Base-by-base conservation (phyloP, 2,329 filamentous ascomycete genomes). In the Macrophomina pseudophaseolina region DNA sequence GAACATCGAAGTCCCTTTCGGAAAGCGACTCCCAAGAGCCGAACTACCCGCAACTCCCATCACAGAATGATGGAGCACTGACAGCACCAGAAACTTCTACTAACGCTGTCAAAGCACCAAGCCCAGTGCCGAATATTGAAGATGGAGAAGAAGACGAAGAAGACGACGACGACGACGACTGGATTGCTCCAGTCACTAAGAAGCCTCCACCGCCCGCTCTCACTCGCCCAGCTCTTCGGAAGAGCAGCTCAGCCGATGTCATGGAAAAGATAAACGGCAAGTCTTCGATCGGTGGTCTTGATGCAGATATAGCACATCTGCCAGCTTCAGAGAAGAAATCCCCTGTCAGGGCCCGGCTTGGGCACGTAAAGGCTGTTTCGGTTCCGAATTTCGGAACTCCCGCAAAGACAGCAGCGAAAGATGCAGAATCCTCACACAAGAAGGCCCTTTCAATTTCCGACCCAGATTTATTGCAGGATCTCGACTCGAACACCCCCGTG, bases 351-450 rank as follows among this genome's bases (percentile, higher is more conserved):
- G 81, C 73, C 14, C 75, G 75, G 42, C 71, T 83, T 32, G 80
- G 81, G 2, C 87, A 91, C 72, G 80, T 81, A 33, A 92, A 91
- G 74, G 88, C 89, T 5, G 82, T 80, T 5, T 91, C 90, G 14
- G 86, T 89, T 6, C 86, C 89, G 3, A 80, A 83, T 3, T 77
- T 90, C 33, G 79, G 80, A 28, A 87, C 86, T 0, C 85, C 86
- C 40, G 66, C 82, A 74, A 72, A 76, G 69, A 72, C 68, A 66
- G 74, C 78, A 65, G 73, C 76, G 18, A 63, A 62, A 28, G 12
- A 42, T 66, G 69, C 75, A 14, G 76, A 78, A 9, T 75, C 70
- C 14, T 74, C 80, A 44, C 80, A 86, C 64, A 85, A 88, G 69
- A 92, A 91, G 77, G 83, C 83, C 9, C 76, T 77, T n/a, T 83